Percentiles rank a stretch among this genome's conserved stretches.
These are phyloP conservation scores for Daldinia grandis DNA, from an alignment of 495 filamentous ascomycete species.

Conservation along the genomic window DNA sequence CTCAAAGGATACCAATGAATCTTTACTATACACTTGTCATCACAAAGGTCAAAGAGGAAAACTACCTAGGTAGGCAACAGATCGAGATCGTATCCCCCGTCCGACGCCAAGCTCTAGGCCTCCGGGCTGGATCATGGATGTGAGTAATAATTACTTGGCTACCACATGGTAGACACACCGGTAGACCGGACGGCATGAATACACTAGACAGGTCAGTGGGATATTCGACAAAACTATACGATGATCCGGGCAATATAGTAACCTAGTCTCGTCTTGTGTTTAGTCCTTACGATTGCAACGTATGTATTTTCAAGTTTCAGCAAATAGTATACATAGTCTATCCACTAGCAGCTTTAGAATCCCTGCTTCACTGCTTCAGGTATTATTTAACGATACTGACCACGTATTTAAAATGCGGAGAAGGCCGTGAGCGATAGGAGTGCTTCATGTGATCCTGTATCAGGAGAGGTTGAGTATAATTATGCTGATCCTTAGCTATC, in stretches of 20 bases:
- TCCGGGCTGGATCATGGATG: slow-evolving; percentile 27
- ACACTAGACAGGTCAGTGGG: background rate
- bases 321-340: slow-evolving; percentile 3
- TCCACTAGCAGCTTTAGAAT: slow-evolving; percentile 5
- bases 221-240: slow-evolving; percentile 5
- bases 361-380: slow-evolving; percentile 8
- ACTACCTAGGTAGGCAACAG: slow-evolving; percentile 1
- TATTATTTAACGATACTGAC: slow-evolving; percentile 15
- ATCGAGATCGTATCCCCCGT: slow-evolving; percentile 27
- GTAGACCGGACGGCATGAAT: background rate
- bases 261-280: background rate
- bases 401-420: slow-evolving; percentile 19
- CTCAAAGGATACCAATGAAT: background rate
- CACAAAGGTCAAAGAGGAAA: background rate
- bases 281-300: background rate
- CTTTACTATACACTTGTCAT: background rate
- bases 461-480: background rate
- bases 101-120: slow-evolving; percentile 23
- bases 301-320: background rate
- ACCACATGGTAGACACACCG: background rate
- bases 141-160: slow-evolving; percentile 6
- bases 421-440: background rate
- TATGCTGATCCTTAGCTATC: background rate
- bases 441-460: background rate
- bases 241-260: slow-evolving; percentile 6